Evolutionary conservation across 768 basidiomycete species (phyloP).

Genomic region (Boletellus ananas): DNA sequence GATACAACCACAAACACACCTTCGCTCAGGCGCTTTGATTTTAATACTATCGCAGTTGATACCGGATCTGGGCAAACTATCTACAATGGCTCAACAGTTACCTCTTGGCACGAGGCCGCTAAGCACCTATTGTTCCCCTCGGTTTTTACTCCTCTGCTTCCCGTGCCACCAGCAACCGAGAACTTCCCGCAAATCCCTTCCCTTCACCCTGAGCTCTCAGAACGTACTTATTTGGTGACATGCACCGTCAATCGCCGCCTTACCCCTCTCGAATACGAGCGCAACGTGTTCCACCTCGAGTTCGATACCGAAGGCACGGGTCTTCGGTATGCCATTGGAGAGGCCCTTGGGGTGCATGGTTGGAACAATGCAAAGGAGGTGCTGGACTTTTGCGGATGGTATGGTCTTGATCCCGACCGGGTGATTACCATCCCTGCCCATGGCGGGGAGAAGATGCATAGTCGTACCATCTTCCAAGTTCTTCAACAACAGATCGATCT

Average conservation of each 20-base stretch:
- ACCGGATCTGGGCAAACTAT: slow-evolving; percentile 53
- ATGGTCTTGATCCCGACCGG: slow-evolving; percentile 76
- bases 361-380: slow-evolving; percentile 95
- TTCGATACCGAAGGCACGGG: slow-evolving; percentile 91
- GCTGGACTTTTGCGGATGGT: slow-evolving; percentile 86
- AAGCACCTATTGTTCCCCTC: slow-evolving; percentile 87
- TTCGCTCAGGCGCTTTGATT: slow-evolving; percentile 55
- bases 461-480: slow-evolving; percentile 91
- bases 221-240: slow-evolving; percentile 90
- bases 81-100: slow-evolving; percentile 56
- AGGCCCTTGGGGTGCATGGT: slow-evolving; percentile 95
- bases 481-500: slow-evolving; percentile 96
- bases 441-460: slow-evolving; percentile 71
- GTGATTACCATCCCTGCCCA: slow-evolving; percentile 77
- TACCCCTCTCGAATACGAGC: slow-evolving; percentile 92
- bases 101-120: slow-evolving; percentile 82
- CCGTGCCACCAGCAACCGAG: slow-evolving; percentile 31
- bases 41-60: slow-evolving; percentile 73
- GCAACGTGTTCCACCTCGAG: slow-evolving; percentile 98
- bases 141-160: slow-evolving; percentile 57
- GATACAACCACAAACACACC: slow-evolving; percentile 21
- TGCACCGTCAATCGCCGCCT: slow-evolving; percentile 93
- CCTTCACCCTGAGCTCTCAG: slow-evolving; percentile 81
- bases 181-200: slow-evolving; percentile 59
- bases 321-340: slow-evolving; percentile 92